These are phyloP conservation scores for Aspergillus sp. DNA, from an alignment of 2,329 filamentous ascomycete species.

Conservation along the genomic window DNA sequence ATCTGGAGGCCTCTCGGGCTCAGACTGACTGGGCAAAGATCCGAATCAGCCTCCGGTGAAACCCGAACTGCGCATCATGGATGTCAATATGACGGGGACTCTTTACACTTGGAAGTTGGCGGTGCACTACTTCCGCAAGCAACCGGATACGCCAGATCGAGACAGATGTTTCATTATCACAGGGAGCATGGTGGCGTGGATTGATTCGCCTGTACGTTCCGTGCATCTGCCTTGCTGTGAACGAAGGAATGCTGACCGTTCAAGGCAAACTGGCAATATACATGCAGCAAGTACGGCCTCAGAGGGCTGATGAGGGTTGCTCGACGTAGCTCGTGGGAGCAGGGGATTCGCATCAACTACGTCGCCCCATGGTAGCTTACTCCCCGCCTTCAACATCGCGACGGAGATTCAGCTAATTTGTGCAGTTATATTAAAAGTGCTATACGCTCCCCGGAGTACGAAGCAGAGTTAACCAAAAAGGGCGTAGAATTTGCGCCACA, in stretches of 20 bases:
- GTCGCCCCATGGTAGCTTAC: conserved; percentile 46
- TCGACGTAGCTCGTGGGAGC: conserved; percentile 39
- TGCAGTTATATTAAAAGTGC: conserved; percentile 15
- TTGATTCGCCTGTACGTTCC: conserved; percentile 41
- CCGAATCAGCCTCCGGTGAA: conserved; percentile 26
- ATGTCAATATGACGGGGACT: conserved; percentile 44
- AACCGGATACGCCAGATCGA: conserved; percentile 35
- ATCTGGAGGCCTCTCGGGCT: conserved; percentile 8
- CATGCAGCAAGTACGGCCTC: conserved; percentile 46
- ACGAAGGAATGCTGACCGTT: neutral
- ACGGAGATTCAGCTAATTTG: no score
- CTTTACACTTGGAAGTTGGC: conserved; percentile 51
- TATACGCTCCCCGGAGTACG: conserved; percentile 12
- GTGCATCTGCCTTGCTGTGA: neutral
- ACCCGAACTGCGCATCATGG: conserved; percentile 43
- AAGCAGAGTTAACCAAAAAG: conserved; percentile 10
- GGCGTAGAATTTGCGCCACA: conserved; percentile 12
- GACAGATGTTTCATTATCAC: conserved; percentile 53
- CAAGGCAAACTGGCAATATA: conserved; percentile 41
- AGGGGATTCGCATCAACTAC: conserved; percentile 49
- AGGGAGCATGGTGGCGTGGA: conserved; percentile 49
- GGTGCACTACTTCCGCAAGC: conserved; percentile 47
- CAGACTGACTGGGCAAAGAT: conserved; percentile 5
- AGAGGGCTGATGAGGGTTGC: conserved; percentile 46
- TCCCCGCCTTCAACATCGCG: neutral